A percentile compares a stretch with the other conserved stretches of the same genome.
Evolutionary conservation across 345 rosid species (phyloP).

Genomic region (Gossypium ekmanianum): DNA sequence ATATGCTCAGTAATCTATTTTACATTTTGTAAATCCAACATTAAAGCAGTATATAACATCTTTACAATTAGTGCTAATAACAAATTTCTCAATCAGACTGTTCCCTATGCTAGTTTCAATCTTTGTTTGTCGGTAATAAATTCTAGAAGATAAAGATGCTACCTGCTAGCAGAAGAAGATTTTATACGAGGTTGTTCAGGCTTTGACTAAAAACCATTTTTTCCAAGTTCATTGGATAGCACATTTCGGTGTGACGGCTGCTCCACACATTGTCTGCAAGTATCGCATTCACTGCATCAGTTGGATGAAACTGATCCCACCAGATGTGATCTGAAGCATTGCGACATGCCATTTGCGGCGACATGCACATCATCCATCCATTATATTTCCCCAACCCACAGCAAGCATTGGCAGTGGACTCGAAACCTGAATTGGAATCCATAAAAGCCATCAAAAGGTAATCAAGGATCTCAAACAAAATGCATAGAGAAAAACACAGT

Average conservation of each 20-base stretch:
- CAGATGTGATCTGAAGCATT: constrained; percentile 64
- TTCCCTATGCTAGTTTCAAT: background rate
- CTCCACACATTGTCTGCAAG: constrained; percentile 89
- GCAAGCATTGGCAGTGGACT: constrained; percentile 71
- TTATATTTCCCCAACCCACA: constrained; percentile 80
- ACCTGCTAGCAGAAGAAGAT: background rate
- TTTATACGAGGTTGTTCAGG: background rate
- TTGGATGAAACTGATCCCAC: constrained; percentile 98
- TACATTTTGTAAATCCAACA: background rate
- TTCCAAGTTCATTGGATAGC: constrained; percentile 66
- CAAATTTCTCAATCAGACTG: background rate
- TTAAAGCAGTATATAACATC: background rate
- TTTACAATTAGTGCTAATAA: background rate
- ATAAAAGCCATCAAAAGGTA: background rate
- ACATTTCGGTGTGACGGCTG: constrained; percentile 70
- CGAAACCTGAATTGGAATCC: constrained; percentile 51
- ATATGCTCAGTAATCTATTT: background rate
- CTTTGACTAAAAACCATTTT: constrained; percentile 36
- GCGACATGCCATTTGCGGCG: constrained; percentile 76
- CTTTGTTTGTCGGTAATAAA: background rate
- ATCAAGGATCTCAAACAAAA: background rate
- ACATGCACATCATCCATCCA: constrained; percentile 78
- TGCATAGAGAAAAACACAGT: background rate
- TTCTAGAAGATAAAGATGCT: background rate
- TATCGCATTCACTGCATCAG: constrained; percentile 73